These are phyloP conservation scores for Sporothrix schenckii DNA, from an alignment of 2,329 filamentous ascomycete species.

Conservation along the genomic window DNA sequence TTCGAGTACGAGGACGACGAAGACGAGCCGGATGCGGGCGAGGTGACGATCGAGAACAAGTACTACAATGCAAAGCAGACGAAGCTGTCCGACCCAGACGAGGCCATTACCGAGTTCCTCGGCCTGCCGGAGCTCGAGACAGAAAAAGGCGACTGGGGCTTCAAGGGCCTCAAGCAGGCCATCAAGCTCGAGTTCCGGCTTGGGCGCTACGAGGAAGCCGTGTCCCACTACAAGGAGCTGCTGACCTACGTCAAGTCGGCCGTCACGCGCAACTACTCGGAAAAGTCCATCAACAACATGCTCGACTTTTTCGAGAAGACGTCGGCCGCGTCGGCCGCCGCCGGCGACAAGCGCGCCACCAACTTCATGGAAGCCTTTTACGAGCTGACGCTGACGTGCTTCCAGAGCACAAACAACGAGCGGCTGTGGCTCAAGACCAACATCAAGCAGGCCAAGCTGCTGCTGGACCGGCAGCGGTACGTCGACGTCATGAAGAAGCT, in stretches of 20 bases:
- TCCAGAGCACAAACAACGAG: slow-evolving; percentile 97
- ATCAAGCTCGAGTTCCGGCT: slow-evolving; percentile 96
- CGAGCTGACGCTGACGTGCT: slow-evolving; percentile 86
- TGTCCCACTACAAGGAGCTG: slow-evolving; percentile 90
- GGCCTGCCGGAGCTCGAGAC: slow-evolving; percentile 79
- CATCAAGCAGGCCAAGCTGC: slow-evolving; percentile 90
- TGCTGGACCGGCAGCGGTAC: slow-evolving; percentile 91
- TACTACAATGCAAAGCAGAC: slow-evolving; percentile 99
- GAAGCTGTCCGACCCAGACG: slow-evolving; percentile 82
- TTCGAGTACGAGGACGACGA: slow-evolving; percentile 94
- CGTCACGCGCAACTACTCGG: slow-evolving; percentile 96
- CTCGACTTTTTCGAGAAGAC: slow-evolving; percentile 96
- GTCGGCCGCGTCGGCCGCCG: slow-evolving; percentile 55
- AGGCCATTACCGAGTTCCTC: slow-evolving; percentile 91
- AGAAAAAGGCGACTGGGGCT: slow-evolving; percentile 97
- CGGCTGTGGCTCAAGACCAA: slow-evolving; percentile 97
- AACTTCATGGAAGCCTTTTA: slow-evolving; percentile 94
- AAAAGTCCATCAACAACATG: slow-evolving; percentile 99
- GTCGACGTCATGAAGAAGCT: slow-evolving; percentile 77
- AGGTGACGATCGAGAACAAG: slow-evolving; percentile 97
- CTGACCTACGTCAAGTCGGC: slow-evolving; percentile 97
- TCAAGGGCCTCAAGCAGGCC: slow-evolving; percentile 96
- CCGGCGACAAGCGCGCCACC: slow-evolving; percentile 63
- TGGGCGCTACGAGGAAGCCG: slow-evolving; percentile 83
- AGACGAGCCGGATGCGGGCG: slow-evolving; percentile 82